These are phyloP conservation scores for Thyridium curvatum DNA, from an alignment of 2,329 filamentous ascomycete genomes.

Conservation along the genomic window DNA sequence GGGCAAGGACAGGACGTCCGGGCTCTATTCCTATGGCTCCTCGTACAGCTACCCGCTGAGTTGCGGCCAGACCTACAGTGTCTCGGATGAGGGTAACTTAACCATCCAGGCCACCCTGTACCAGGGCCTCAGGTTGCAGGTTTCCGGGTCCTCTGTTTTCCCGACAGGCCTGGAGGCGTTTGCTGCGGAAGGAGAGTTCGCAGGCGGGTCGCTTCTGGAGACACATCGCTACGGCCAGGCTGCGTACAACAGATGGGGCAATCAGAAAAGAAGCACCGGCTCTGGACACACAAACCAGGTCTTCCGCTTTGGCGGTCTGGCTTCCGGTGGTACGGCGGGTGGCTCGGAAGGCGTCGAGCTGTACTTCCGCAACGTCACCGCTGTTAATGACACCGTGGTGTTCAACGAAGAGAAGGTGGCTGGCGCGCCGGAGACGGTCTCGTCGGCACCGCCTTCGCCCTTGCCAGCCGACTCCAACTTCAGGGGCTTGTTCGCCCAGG, in stretches of 20 bases:
- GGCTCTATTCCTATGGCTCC: constrained; percentile 18
- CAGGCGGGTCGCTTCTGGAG: constrained; percentile 29
- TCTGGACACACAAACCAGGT: constrained; percentile 51
- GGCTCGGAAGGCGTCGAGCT: constrained; percentile 30
- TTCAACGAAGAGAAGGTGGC: constrained; percentile 36
- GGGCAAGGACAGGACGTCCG: constrained; percentile 18
- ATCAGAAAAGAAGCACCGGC: constrained; percentile 39
- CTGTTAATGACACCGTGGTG: constrained; percentile 46
- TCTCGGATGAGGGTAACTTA: constrained; percentile 26
- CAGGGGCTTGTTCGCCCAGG: constrained; percentile 7
- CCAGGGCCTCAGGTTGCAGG: constrained; percentile 31
- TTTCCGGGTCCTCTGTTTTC: constrained; percentile 36
- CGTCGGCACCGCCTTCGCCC: background rate
- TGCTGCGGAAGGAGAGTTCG: constrained; percentile 15
- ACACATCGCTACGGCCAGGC: constrained; percentile 55
- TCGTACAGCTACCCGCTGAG: constrained; percentile 55
- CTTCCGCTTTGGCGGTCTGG: constrained; percentile 43
- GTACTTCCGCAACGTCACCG: constrained; percentile 51
- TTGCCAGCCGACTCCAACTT: background rate
- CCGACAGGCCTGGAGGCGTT: constrained; percentile 57
- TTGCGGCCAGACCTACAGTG: constrained; percentile 43
- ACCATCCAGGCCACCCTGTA: constrained; percentile 34
- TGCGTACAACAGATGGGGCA: constrained; percentile 40
- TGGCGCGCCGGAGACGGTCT: constrained; percentile 8
- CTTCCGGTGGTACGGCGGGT: constrained; percentile 9